Conservation (phyloP, 768 basidiomycete genomes). For the Hygrophoropsis aurantiaca region DNA sequence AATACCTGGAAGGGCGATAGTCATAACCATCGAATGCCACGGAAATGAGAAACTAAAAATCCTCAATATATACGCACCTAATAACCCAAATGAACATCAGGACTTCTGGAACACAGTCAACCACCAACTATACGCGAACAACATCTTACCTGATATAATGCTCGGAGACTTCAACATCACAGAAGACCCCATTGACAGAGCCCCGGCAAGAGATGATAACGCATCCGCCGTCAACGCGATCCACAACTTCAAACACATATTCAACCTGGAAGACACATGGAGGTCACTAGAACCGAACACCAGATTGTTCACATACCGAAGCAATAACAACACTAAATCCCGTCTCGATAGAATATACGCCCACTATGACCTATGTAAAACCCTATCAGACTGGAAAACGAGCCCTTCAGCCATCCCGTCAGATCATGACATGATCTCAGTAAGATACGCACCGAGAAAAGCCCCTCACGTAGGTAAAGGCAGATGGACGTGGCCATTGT, state of each 20-base stretch:
- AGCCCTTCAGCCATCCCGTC: no score
- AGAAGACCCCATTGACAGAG: constrained; percentile 35
- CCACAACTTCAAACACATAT: background rate
- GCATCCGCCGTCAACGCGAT: constrained; percentile 14
- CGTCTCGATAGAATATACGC: background rate
- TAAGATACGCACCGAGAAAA: background rate
- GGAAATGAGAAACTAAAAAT: background rate
- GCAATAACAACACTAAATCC: background rate
- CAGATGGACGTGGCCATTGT: constrained; percentile 9
- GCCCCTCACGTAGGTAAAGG: constrained; percentile 6
- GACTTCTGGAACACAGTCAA: constrained; percentile 11
- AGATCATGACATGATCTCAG: constrained; percentile 1
- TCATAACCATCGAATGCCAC: constrained; percentile 14
- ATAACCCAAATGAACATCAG: background rate
- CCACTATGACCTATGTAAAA: no score
- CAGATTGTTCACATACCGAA: background rate
- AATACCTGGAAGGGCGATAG: constrained; percentile 11
- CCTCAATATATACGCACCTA: constrained; percentile 22
- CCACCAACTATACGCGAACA: background rate
- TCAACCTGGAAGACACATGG: background rate
- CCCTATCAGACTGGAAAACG: background rate
- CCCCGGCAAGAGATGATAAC: constrained; percentile 27
- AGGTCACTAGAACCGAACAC: no score
- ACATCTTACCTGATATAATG: constrained; percentile 34
- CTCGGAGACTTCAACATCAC: constrained; percentile 44